Evolutionary conservation across 208 protist genomes (phyloP), one percentile per base, ranked within the genome.

Genomic region (Trypanosoma cruzi): DNA sequence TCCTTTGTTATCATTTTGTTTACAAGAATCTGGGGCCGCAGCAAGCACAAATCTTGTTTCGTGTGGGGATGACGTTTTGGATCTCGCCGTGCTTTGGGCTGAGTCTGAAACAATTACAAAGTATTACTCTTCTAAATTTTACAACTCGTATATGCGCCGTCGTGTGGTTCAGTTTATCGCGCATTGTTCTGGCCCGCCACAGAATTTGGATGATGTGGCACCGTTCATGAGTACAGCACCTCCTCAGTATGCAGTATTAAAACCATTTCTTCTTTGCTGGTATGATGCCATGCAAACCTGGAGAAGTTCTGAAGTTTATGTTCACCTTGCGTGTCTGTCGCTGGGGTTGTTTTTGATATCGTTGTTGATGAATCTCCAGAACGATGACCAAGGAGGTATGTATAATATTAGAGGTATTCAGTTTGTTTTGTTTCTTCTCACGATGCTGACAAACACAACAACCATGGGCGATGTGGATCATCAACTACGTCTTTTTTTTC

Each of bases 391-490:
- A 58, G 77, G 76, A 29, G 86, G 86, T 20, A 86, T 88, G 82
- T 86, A 79, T 72, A 92, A 88, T 80, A 82, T 81, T 34, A 80
- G 81, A 31, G 86, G 83, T 36, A 85, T 89, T 54, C 67, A 88
- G 22, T 89, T 92, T 63, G 64, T 79, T 20, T 56, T 84, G 4
- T 84, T 87, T 68, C 55, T 83, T 20, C 57, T 92, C 14, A 75
- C 80, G 1, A 65, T 92, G 49, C 50, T 86, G n/a, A 52, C 73
- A 22, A 92, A 92, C 66, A 46, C 79, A 13, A 55, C 57, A 32
- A 29, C 59, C 46, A 81, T 82, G 57, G 75, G 73, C 28, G 65
- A 71, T 42, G 54, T 75, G n/a, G 60, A 65, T 49, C 34, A 57
- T 16, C 75, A 88, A 63, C 53, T 89, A 37, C 68, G 54, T 40